A percentile compares a stretch with the other conserved stretches of the same genome.
Evolutionary conservation across 257 asterid genomes (phyloP).

Genomic region (Fraxinus excelsior): DNA sequence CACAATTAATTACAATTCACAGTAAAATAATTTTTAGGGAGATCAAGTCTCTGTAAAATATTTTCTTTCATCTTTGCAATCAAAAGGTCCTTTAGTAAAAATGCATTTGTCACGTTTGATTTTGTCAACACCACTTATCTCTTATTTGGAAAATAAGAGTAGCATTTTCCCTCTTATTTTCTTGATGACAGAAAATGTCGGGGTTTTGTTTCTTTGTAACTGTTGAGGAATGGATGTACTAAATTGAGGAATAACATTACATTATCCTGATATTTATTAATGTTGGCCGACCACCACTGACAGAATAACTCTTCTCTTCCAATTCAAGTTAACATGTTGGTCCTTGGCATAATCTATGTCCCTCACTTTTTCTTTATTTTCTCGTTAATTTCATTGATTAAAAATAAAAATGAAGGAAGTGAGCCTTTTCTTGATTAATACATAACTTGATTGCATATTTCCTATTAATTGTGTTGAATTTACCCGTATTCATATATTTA

Average conservation of each 20-base stretch:
- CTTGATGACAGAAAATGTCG: background rate
- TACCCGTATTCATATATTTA: too few species aligned
- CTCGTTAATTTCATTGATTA: background rate
- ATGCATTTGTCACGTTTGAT: too few species aligned
- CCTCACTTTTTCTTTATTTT: background rate
- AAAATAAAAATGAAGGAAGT: background rate
- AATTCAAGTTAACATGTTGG: constrained; percentile 2
- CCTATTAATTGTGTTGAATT: too few species aligned
- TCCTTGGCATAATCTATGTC: background rate
- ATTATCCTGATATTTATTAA: background rate
- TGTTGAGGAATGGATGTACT: background rate
- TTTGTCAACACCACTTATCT: too few species aligned
- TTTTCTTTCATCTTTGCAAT: too few species aligned
- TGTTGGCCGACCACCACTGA: constrained; percentile 3
- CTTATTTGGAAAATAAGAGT: too few species aligned
- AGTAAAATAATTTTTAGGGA: too few species aligned
- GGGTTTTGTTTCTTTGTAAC: background rate
- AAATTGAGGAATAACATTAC: background rate
- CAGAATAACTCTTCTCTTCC: background rate
- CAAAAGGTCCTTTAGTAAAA: too few species aligned
- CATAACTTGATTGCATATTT: too few species aligned
- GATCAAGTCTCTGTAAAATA: too few species aligned
- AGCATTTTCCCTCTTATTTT: background rate
- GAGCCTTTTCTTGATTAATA: too few species aligned
- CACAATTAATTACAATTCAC: too few species aligned